These are phyloP conservation scores for Annulohypoxylon moriforme DNA, from an alignment of 495 filamentous ascomycete species.

Conservation along the genomic window DNA sequence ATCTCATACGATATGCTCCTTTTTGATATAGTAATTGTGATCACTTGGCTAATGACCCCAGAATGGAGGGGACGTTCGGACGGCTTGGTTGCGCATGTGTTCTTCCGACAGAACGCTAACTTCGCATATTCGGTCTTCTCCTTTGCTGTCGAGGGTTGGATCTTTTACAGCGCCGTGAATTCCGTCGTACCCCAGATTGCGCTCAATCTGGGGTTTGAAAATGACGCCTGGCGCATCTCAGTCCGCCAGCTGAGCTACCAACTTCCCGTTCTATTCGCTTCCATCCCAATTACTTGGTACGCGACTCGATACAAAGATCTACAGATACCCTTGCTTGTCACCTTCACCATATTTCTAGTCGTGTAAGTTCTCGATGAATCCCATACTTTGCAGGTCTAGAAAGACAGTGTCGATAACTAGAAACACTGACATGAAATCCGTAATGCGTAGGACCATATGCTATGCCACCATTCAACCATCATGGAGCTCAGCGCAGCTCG, in stretches of 20 bases:
- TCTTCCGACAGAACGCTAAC: slow-evolving; percentile 64
- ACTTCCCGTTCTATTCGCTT: slow-evolving; percentile 49
- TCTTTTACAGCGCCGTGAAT: slow-evolving; percentile 69
- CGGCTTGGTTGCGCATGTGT: slow-evolving; percentile 65
- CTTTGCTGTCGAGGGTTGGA: slow-evolving; percentile 68
- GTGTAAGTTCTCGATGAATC: slow-evolving; percentile 49
- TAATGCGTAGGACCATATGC: slow-evolving; percentile 51
- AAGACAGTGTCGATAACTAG: not conserved
- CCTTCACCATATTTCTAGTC: slow-evolving; percentile 60
- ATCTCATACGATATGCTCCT: not conserved
- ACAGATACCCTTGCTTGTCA: slow-evolving; percentile 60
- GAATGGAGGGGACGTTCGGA: slow-evolving; percentile 66
- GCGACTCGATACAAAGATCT: slow-evolving; percentile 64
- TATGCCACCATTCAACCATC: slow-evolving; percentile 61
- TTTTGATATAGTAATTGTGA: not conserved
- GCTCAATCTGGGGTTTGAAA: slow-evolving; percentile 66
- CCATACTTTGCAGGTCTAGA: not conserved
- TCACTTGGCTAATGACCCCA: slow-evolving; percentile 30
- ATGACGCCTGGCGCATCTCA: slow-evolving; percentile 56
- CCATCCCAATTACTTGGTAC: slow-evolving; percentile 60
- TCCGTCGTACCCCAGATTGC: slow-evolving; percentile 64
- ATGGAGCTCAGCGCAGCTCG: slow-evolving; percentile 61
- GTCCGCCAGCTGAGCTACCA: slow-evolving; percentile 62
- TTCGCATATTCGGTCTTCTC: slow-evolving; percentile 65
- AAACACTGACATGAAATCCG: slow-evolving; percentile 21